A percentile compares a stretch with the other conserved stretches of the same genome.
Conservation (phyloP, 2,329 filamentous ascomycete genomes). For the Domatiomyces globalis region DNA sequence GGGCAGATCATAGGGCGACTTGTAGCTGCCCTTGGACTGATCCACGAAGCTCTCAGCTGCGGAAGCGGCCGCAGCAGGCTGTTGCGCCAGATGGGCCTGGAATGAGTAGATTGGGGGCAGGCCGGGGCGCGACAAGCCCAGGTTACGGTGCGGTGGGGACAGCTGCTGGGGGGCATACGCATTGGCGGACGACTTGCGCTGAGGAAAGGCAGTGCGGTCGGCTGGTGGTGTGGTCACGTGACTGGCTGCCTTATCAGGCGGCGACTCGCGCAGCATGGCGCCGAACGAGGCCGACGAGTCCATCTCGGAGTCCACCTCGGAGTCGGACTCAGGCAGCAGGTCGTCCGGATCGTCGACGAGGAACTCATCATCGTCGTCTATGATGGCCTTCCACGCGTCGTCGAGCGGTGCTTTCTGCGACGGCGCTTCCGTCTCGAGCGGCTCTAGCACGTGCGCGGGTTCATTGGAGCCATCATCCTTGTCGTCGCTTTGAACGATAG, state of each 20-base stretch:
- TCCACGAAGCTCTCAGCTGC: slow-evolving; percentile 61
- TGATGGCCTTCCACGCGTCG: slow-evolving; percentile 52
- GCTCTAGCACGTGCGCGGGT: background rate
- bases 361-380: slow-evolving; percentile 59
- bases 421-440: no score
- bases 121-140: slow-evolving; percentile 10
- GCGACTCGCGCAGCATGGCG: slow-evolving; percentile 16
- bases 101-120: slow-evolving; percentile 10
- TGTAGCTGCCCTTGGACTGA: slow-evolving; percentile 81
- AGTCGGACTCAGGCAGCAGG: slow-evolving; percentile 57
- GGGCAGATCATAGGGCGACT: slow-evolving; percentile 87
- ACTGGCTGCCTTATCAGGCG: slow-evolving; percentile 1
- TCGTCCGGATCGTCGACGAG: slow-evolving; percentile 63
- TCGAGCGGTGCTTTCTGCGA: background rate
- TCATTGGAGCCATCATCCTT: background rate
- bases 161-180: slow-evolving; percentile 39
- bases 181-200: slow-evolving; percentile 21
- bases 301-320: slow-evolving; percentile 13
- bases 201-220: slow-evolving; percentile 17
- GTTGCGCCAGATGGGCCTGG: slow-evolving; percentile 20
- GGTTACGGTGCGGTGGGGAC: slow-evolving; percentile 30
- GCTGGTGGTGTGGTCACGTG: slow-evolving; percentile 3
- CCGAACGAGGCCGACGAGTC: slow-evolving; percentile 8
- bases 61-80: slow-evolving; percentile 26
- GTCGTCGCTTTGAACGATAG: background rate